A percentile compares a stretch with the other conserved stretches of the same genome.
These are phyloP conservation scores for Apiospora koreana DNA, from an alignment of 2,329 filamentous ascomycete genomes.

Conservation along the genomic window DNA sequence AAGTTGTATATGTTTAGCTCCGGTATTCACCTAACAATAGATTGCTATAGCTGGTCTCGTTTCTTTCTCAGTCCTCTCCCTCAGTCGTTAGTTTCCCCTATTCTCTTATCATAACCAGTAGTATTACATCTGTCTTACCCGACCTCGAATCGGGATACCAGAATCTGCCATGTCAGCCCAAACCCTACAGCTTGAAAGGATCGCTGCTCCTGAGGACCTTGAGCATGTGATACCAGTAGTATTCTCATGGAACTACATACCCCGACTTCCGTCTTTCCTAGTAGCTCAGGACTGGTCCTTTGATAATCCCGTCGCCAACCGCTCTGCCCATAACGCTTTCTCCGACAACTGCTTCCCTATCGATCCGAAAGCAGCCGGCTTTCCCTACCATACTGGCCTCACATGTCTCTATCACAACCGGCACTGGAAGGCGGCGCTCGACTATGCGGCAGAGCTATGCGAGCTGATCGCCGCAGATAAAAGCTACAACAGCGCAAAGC, in stretches of 20 bases:
- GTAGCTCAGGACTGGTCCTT: background rate
- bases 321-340: background rate
- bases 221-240: constrained; percentile 1
- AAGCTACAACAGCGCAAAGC: background rate
- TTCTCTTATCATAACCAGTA: background rate
- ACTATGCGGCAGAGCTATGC: background rate
- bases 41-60: background rate
- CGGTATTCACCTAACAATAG: no score
- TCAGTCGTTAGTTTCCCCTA: background rate
- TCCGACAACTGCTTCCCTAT: background rate
- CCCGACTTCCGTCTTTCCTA: background rate
- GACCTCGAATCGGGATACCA: background rate
- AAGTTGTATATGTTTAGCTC: no score
- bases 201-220: background rate
- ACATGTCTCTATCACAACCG: background rate
- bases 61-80: background rate
- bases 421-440: background rate
- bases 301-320: background rate
- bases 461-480: background rate
- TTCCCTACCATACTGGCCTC: background rate
- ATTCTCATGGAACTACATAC: constrained; percentile 6
- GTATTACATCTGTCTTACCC: background rate
- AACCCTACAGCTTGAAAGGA: background rate
- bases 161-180: background rate
- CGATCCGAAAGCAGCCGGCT: background rate